phyloP scores from a whole-genome alignment of 495 filamentous ascomycete genomes.

The Neurospora sp. region DNA sequence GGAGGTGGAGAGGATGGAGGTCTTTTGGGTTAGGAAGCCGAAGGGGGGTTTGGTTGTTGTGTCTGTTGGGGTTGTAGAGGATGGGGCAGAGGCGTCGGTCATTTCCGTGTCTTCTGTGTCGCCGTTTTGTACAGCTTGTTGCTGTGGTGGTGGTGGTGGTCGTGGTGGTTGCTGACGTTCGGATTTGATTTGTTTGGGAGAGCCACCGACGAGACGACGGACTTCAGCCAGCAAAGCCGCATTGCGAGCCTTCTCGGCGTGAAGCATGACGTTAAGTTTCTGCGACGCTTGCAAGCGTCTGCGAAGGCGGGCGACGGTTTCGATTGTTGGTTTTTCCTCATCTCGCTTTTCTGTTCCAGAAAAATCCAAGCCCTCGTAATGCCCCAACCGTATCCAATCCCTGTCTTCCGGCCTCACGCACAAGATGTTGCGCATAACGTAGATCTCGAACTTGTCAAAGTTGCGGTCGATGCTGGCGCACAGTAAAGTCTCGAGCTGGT shows the following conservation, averaged over 20 bases:
- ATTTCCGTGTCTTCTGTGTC: background rate
- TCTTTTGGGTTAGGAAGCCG: constrained; percentile 37
- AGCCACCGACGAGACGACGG: constrained; percentile 41
- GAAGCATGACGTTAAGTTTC: constrained; percentile 65
- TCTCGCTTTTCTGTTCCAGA: background rate
- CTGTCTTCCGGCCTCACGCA: constrained; percentile 59
- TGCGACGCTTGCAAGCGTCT: constrained; percentile 71
- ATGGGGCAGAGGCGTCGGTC: constrained; percentile 26
- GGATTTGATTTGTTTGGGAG: background rate
- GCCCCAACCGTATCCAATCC: constrained; percentile 66
- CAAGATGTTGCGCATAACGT: constrained; percentile 79
- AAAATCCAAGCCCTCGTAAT: constrained; percentile 59
- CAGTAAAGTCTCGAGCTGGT: constrained; percentile 90
- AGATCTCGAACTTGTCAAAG: constrained; percentile 94
- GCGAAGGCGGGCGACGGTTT: constrained; percentile 59
- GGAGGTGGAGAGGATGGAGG: constrained; percentile 29
- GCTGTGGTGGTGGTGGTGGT: background rate
- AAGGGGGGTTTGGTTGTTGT: constrained; percentile 26
- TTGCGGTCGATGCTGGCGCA: constrained; percentile 91
- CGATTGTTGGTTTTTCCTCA: constrained; percentile 42
- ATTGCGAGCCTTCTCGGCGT: constrained; percentile 68
- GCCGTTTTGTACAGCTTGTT: constrained; percentile 19
- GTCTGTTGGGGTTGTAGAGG: constrained; percentile 27
- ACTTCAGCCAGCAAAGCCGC: constrained; percentile 59
- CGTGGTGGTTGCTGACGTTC: background rate